These are phyloP conservation scores for Angomonas desouzai DNA, from an alignment of 208 protist species.

Conservation along the genomic window DNA sequence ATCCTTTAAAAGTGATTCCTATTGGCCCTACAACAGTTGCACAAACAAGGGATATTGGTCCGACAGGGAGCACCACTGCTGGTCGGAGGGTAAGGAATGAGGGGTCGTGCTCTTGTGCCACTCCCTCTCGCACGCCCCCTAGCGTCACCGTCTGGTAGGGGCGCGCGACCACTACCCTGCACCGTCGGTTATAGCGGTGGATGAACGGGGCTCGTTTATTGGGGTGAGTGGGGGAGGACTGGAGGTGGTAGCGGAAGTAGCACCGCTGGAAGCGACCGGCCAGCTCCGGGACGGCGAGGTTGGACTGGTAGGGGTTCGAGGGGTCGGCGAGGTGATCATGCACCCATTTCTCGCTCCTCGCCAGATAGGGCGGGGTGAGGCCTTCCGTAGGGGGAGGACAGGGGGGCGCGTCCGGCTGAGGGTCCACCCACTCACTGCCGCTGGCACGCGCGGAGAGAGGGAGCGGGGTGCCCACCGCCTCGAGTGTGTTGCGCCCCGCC, in stretches of 20 bases:
- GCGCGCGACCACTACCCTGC: slow-evolving; percentile 53
- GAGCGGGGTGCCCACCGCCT: slow-evolving; percentile 36
- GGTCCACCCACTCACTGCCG: neutral
- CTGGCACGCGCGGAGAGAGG: slow-evolving; percentile 21
- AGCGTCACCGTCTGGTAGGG: slow-evolving; percentile 38
- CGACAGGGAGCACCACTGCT: slow-evolving; percentile 47
- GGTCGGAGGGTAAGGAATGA: neutral
- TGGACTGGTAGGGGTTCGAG: neutral
- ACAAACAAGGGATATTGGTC: slow-evolving; percentile 76
- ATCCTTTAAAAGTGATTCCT: too few relatives aligned
- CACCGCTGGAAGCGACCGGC: slow-evolving; percentile 72
- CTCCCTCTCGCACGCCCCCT: slow-evolving; percentile 23
- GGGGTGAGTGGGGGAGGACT: slow-evolving; percentile 3
- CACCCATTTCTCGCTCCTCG: slow-evolving; percentile 1
- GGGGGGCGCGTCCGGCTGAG: neutral
- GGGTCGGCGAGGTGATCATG: neutral
- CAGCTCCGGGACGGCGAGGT: slow-evolving; percentile 39
- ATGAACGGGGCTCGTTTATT: slow-evolving; percentile 26
- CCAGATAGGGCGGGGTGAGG: neutral
- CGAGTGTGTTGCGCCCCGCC: slow-evolving; percentile 15
- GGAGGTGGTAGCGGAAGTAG: slow-evolving; percentile 34
- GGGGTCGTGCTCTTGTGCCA: neutral
- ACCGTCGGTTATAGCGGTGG: slow-evolving; percentile 30
- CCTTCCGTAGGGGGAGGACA: neutral
- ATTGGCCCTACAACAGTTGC: slow-evolving; percentile 29